phyloP scores from a whole-genome alignment of 768 basidiomycete genomes.

The Leccinum subtestaceum region DNA sequence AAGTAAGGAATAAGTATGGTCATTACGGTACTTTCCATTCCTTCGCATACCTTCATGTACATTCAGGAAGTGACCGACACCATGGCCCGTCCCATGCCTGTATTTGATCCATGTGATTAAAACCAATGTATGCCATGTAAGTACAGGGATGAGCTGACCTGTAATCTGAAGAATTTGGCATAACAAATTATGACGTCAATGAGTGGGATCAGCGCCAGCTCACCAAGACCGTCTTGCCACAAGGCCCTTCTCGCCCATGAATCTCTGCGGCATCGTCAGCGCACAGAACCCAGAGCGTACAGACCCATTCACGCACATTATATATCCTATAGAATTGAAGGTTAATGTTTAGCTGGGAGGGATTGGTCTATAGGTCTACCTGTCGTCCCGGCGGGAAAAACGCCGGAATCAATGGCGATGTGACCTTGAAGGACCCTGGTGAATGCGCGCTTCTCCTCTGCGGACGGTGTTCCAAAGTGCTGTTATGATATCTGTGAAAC shows the following conservation, averaged over 20 bases:
- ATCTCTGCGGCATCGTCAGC: conserved; percentile 49
- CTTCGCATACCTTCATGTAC: conserved; percentile 70
- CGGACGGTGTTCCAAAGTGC: conserved; percentile 87
- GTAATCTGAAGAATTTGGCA: conserved; percentile 43
- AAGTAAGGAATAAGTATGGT: conserved; percentile 5
- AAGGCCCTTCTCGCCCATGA: conserved; percentile 73
- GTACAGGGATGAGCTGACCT: conserved; percentile 35
- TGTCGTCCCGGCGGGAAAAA: conserved; percentile 81
- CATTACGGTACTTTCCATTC: not conserved
- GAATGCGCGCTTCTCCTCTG: conserved; percentile 82
- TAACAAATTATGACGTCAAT: not conserved
- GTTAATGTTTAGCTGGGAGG: not conserved
- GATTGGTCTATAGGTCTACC: conserved; percentile 39
- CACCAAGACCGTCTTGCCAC: conserved; percentile 88
- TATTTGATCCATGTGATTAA: conserved; percentile 5
- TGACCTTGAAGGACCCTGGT: conserved; percentile 92
- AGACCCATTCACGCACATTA: conserved; percentile 41
- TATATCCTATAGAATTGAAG: conserved; percentile 40
- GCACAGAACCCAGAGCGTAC: not conserved
- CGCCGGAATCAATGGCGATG: conserved; percentile 80
- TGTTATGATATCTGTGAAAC: conserved; percentile 26
- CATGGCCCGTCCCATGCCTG: conserved; percentile 92
- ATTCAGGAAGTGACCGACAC: conserved; percentile 91
- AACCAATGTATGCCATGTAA: not conserved
- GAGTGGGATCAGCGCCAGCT: conserved; percentile 14